Base-by-base conservation (phyloP, 2,329 filamentous ascomycete genomes). In the Paecilomyces fulvus region DNA sequence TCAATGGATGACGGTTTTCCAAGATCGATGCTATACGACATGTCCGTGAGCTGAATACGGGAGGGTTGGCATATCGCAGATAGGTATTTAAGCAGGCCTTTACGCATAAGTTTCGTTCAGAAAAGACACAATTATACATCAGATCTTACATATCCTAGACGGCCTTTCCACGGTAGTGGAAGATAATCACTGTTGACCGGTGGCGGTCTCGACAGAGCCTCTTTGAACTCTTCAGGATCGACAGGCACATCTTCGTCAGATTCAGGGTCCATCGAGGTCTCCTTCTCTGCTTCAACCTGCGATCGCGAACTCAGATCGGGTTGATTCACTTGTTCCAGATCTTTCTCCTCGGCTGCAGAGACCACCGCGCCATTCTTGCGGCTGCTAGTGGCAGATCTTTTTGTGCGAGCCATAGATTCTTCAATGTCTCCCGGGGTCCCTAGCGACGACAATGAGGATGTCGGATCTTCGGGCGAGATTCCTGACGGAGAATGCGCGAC, bases 61-160 rank as follows among this genome's bases (percentile, higher is more conserved):
- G 86, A 7, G 90, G 89, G 59, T 85, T 92, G 1, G 89, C 85
- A 54, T 83, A 81, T 49, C 92, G 87, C 1, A 97, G 79, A 70
- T 96, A 96, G 0, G 92, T 97, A 68, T 95, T 95, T 14, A 97
- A 76, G 67, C 92, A 96, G 10, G 92, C 91, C 89, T 85, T 46
- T 56, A 33, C 8, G 3, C 17, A 21, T 20, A 14, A 53, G 28
- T 50, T 46, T 14, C 12, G 17, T 14, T 23, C 17, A 43, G 14
- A 43, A 17, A 14, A 54, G 23, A 52, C 3, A 49, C 17, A 31
- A 23, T 12, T 37, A 49, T 58, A 17, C 30, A 20, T 25, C n/a
- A n/a, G 7, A 33, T 73, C 86, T 76, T 72, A 92, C 90, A 80
- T 95, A 96, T 57, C 92, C 92, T 59, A 96, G 70, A 28, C 92